phyloP scores from a whole-genome alignment of 495 filamentous ascomycete genomes.

The Podospora comata region DNA sequence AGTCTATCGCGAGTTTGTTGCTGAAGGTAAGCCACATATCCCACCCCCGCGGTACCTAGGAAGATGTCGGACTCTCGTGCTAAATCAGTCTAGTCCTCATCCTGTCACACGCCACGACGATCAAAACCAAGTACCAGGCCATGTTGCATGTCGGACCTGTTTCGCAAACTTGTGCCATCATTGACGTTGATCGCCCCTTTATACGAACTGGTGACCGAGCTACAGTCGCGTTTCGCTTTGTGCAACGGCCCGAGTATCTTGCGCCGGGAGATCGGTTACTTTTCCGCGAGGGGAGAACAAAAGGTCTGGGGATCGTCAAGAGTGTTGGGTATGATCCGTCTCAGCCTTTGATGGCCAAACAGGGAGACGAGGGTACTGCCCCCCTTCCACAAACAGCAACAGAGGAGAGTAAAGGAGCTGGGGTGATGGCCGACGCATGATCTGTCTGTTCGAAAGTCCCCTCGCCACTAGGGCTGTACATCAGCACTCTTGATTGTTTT shows the following conservation, averaged over 20 bases:
- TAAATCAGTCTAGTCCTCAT: slow-evolving; percentile 67
- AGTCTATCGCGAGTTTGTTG: slow-evolving; percentile 88
- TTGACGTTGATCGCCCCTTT: slow-evolving; percentile 94
- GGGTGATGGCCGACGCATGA: not conserved
- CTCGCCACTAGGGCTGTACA: not conserved
- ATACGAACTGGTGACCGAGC: slow-evolving; percentile 93
- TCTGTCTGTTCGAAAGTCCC: not conserved
- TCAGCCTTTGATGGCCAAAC: slow-evolving; percentile 35
- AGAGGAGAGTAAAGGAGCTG: not conserved
- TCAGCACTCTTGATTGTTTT: not conserved
- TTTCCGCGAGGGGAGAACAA: slow-evolving; percentile 93
- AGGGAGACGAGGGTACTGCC: slow-evolving; percentile 20
- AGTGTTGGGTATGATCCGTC: slow-evolving; percentile 77
- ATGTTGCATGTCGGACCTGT: slow-evolving; percentile 98
- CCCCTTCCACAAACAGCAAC: not conserved
- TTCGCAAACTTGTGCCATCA: slow-evolving; percentile 93
- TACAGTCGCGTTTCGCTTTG: slow-evolving; percentile 87
- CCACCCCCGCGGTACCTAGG: not conserved
- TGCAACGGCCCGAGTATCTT: slow-evolving; percentile 94
- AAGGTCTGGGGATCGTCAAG: slow-evolving; percentile 93
- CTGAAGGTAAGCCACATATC: slow-evolving; percentile 60
- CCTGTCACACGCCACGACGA: slow-evolving; percentile 94
- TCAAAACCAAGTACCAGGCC: slow-evolving; percentile 95
- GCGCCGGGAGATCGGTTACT: slow-evolving; percentile 83
- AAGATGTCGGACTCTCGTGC: not conserved